These are phyloP conservation scores for Salicornia ramosissima DNA, from an alignment of 148 eudicot genomes.

Conservation along the genomic window DNA sequence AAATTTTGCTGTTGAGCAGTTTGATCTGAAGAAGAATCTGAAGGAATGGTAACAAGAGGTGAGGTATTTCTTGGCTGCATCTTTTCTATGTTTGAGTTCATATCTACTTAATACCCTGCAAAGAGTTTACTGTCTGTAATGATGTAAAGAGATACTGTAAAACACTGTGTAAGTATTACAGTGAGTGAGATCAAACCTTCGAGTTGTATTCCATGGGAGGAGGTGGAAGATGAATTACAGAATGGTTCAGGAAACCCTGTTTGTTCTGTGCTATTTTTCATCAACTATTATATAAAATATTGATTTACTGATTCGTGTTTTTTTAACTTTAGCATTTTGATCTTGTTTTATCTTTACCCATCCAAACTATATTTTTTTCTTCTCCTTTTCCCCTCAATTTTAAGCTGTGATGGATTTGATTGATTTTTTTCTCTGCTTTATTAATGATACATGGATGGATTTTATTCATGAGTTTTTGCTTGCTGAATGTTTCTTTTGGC, in stretches of 20 bases:
- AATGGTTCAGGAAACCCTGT: slow-evolving; percentile 1
- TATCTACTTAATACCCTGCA: not conserved
- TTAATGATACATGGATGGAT: no score
- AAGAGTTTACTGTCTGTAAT: slow-evolving; percentile 17
- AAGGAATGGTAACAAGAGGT: slow-evolving; percentile 21
- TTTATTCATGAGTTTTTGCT: no score
- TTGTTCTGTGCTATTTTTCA: not conserved
- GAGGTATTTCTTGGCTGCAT: slow-evolving; percentile 52
- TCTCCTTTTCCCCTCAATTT: no score
- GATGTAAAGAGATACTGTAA: slow-evolving; percentile 31
- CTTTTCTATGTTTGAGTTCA: slow-evolving; percentile 5
- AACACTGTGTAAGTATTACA: slow-evolving; percentile 16
- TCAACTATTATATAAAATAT: no score
- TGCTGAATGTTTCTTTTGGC: slow-evolving; percentile 20
- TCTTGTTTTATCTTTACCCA: not conserved
- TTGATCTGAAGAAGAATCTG: slow-evolving; percentile 3
- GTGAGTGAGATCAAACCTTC: not conserved
- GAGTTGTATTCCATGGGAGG: slow-evolving; percentile 5
- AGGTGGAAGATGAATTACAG: slow-evolving; percentile 8
- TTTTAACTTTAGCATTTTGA: not conserved
- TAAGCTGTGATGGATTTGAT: no score
- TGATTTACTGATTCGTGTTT: not conserved
- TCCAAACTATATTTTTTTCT: no score
- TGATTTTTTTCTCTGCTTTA: no score
- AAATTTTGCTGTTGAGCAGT: slow-evolving; percentile 60